phyloP scores from a whole-genome alignment of 1,284 basidiomycete species.

The Serendipita sp. region DNA sequence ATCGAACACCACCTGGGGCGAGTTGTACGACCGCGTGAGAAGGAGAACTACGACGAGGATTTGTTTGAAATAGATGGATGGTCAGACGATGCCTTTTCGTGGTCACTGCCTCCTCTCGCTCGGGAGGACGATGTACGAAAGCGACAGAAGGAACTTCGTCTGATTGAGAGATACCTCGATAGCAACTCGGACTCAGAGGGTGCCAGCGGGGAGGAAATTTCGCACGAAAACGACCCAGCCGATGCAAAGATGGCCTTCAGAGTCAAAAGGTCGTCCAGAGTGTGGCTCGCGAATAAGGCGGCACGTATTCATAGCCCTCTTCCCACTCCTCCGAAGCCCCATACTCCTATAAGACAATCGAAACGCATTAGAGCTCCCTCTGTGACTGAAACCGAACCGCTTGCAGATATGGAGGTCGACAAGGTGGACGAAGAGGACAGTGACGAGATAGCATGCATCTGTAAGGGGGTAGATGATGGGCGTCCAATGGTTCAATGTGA shows the following conservation, averaged over 20 bases:
- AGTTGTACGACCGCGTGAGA: too few relatives aligned
- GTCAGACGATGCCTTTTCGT: not conserved
- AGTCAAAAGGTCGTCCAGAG: not conserved
- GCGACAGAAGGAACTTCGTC: not conserved
- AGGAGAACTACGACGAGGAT: too few relatives aligned
- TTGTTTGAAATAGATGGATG: not conserved
- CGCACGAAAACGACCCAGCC: not conserved
- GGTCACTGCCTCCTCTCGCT: not conserved
- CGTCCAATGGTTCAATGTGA: slow-evolving; percentile 69
- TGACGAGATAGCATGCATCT: slow-evolving; percentile 5
- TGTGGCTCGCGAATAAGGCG: not conserved
- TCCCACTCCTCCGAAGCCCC: not conserved
- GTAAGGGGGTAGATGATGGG: slow-evolving; percentile 40
- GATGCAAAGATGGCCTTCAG: not conserved
- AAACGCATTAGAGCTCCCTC: not conserved
- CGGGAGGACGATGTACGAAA: not conserved
- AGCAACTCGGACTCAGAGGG: not conserved
- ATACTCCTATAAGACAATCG: not conserved
- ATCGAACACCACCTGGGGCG: too few relatives aligned
- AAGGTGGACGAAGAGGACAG: not conserved
- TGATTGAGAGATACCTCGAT: not conserved
- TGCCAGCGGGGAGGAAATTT: not conserved
- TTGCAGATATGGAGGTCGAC: not conserved
- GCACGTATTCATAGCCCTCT: not conserved
- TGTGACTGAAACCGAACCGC: not conserved